Conservation (phyloP, 2,329 filamentous ascomycete species). For the Diaporthe helianthi region DNA sequence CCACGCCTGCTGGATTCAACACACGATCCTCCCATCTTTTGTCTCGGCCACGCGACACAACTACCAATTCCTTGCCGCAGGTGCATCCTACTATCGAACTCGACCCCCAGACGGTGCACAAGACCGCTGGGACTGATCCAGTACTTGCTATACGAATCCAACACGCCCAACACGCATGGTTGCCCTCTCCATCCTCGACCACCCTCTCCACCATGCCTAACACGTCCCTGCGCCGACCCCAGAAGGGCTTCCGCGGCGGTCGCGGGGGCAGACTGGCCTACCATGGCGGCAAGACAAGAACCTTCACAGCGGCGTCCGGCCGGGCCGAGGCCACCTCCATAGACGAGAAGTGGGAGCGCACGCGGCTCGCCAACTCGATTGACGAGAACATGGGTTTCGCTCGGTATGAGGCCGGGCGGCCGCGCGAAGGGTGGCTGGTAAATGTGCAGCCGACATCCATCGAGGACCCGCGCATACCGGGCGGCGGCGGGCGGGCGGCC, state of each 20-base stretch:
- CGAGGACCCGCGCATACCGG: conserved; percentile 82
- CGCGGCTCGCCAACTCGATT: conserved; percentile 82
- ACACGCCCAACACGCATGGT: not conserved
- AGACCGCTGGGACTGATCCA: not conserved
- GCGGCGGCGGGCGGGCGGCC: conserved; percentile 86
- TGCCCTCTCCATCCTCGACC: not conserved
- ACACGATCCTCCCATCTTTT: conserved; percentile 3
- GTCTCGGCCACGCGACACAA: not conserved
- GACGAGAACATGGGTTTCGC: conserved; percentile 96
- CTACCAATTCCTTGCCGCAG: not conserved
- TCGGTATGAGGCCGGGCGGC: conserved; percentile 87
- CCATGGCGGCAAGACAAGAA: conserved; percentile 76
- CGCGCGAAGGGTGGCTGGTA: conserved; percentile 85
- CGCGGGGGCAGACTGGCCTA: conserved; percentile 65
- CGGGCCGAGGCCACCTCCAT: conserved; percentile 86
- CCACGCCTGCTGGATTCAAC: not conserved
- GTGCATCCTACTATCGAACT: not conserved
- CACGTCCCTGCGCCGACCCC: conserved; percentile 64
- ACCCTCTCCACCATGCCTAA: conserved; percentile 60
- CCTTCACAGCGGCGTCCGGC: conserved; percentile 78
- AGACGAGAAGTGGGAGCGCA: conserved; percentile 91
- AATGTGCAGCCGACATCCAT: conserved; percentile 92
- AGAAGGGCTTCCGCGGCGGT: conserved; percentile 69
- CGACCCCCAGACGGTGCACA: not conserved
- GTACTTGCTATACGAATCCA: not conserved